phyloP scores from a whole-genome alignment of 257 asterid species.

The Ballota nigra region DNA sequence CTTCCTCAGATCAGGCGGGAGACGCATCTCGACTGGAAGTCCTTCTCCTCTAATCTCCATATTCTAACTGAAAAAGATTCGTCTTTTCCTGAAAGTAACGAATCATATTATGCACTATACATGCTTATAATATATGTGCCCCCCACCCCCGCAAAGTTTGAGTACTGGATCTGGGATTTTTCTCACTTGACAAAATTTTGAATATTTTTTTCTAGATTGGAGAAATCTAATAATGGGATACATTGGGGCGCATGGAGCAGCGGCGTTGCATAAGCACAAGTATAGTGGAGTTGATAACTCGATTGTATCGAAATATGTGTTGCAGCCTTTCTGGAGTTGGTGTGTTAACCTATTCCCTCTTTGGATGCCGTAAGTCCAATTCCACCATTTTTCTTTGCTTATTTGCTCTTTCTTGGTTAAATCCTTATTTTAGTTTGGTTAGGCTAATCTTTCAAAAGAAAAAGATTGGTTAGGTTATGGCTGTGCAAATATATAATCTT shows the following conservation, averaged over 20 bases:
- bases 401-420: not conserved
- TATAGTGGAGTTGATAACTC: conserved; percentile 98
- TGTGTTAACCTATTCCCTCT: conserved; percentile 90
- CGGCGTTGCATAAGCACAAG: conserved; percentile 78
- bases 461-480: not conserved
- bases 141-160: not conserved
- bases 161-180: conserved; percentile 21
- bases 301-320: conserved; percentile 65
- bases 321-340: conserved; percentile 96
- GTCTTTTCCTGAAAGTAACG: not conserved
- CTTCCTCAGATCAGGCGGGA: conserved; percentile 17
- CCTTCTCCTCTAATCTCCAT: not conserved
- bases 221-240: conserved; percentile 56
- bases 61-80: not conserved
- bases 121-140: too few relatives aligned
- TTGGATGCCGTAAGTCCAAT: conserved; percentile 91
- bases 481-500: not conserved
- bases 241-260: conserved; percentile 87
- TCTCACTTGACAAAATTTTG: not conserved
- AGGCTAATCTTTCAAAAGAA: not conserved
- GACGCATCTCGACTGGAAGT: not conserved
- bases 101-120: too few relatives aligned
- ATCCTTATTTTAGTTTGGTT: not conserved
- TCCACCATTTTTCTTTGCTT: not conserved
- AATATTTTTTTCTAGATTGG: conserved; percentile 4